These are phyloP conservation scores for Tetradesmus lagerheimii DNA, from an alignment of 139 green algal genomes.

Conservation along the genomic window DNA sequence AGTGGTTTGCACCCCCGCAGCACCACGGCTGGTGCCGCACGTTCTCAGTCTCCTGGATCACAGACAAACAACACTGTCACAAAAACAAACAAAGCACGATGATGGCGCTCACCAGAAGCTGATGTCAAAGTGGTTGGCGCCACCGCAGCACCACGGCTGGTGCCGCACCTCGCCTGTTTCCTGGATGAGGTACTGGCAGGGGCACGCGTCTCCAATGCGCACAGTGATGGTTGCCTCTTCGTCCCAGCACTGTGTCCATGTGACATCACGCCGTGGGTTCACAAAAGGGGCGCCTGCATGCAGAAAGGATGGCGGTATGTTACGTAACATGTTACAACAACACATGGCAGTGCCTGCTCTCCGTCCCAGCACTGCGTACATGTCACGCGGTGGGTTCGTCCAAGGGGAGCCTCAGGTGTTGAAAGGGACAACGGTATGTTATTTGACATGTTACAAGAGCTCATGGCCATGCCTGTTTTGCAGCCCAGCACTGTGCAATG, in stretches of 20 bases:
- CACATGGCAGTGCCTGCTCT: no score
- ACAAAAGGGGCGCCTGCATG: not conserved
- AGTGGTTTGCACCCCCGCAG: not conserved
- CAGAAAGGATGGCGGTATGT: not conserved
- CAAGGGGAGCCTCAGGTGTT: constrained; percentile 5
- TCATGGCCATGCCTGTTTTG: no score
- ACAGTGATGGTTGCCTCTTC: constrained; percentile 19
- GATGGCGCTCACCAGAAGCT: constrained; percentile 17
- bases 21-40: constrained; percentile 23
- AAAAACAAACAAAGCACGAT: no score
- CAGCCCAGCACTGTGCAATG: no score
- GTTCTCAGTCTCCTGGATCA: no score
- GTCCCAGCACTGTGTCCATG: constrained; percentile 34
- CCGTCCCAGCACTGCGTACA: constrained; percentile 29
- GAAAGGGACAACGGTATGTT: no score
- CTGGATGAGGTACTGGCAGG: constrained; percentile 28
- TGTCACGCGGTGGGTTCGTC: not conserved
- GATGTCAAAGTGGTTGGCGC: constrained; percentile 45
- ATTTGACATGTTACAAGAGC: no score
- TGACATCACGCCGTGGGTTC: not conserved
- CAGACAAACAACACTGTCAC: not conserved
- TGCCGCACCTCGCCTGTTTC: constrained; percentile 13
- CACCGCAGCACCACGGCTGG: constrained; percentile 43
- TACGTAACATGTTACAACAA: no score
- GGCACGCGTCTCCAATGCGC: constrained; percentile 25